Evolutionary conservation across 2,329 filamentous ascomycete species (phyloP).

Genomic region (Clarireedia homoeocarpa): DNA sequence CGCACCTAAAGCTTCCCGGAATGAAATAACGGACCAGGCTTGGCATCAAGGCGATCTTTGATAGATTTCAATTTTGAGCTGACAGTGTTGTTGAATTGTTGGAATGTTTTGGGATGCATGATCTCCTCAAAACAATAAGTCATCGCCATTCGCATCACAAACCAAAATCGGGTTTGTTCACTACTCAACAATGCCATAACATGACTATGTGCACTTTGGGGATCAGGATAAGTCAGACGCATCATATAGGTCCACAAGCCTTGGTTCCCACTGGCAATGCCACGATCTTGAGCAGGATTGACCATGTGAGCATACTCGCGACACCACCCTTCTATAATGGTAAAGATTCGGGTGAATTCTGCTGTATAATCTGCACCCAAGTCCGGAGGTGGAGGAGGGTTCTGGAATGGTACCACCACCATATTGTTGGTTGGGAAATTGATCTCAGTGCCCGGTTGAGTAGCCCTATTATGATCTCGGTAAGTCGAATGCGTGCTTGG

Average conservation of each 20-base stretch:
- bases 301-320: neutral
- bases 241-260: slow-evolving; percentile 33
- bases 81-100: slow-evolving; percentile 25
- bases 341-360: slow-evolving; percentile 2
- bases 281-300: slow-evolving; percentile 12
- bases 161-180: slow-evolving; percentile 27
- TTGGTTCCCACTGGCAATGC: slow-evolving; percentile 19
- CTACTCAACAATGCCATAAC: slow-evolving; percentile 30
- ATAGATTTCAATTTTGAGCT: slow-evolving; percentile 20
- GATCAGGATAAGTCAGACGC: slow-evolving; percentile 23
- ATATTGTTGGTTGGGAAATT: neutral
- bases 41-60: slow-evolving; percentile 11
- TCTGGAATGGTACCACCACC: neutral
- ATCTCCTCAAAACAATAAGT: slow-evolving; percentile 32
- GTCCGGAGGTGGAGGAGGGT: neutral
- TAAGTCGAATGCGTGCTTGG: too few relatives aligned
- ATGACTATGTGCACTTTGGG: slow-evolving; percentile 29
- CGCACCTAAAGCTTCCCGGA: neutral
- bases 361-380: neutral
- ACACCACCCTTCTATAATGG: slow-evolving; percentile 3
- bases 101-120: slow-evolving; percentile 30
- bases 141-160: slow-evolving; percentile 33
- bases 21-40: slow-evolving; percentile 24
- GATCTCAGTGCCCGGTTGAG: too few relatives aligned
- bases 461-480: too few relatives aligned